phyloP scores from a whole-genome alignment of 495 filamentous ascomycete species.

The Penicillium lividum region DNA sequence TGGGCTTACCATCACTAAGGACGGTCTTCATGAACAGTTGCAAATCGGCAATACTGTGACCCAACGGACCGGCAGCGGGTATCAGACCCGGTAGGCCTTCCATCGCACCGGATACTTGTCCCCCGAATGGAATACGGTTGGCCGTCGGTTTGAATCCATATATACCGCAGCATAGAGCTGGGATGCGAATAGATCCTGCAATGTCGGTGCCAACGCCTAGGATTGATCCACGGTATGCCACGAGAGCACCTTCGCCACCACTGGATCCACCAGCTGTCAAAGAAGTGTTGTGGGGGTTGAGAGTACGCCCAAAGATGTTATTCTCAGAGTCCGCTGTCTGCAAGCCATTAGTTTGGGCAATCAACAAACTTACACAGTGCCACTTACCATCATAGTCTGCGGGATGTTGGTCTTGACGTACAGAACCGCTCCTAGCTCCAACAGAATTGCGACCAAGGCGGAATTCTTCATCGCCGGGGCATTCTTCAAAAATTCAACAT shows the following conservation, averaged over 20 bases:
- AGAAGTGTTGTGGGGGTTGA: conserved; percentile 34
- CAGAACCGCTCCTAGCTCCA: conserved; percentile 44
- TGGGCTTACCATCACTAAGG: conserved; percentile 48
- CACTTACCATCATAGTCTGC: conserved; percentile 29
- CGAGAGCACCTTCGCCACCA: conserved; percentile 44
- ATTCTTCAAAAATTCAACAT: conserved; percentile 17
- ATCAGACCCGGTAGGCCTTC: conserved; percentile 17
- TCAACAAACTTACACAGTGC: background rate
- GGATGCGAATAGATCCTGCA: conserved; percentile 57
- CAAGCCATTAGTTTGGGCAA: conserved; percentile 30
- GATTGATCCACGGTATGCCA: conserved; percentile 36
- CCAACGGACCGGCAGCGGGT: conserved; percentile 52
- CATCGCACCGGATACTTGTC: conserved; percentile 19
- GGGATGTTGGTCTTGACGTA: conserved; percentile 60
- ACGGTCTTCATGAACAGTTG: conserved; percentile 58
- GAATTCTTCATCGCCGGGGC: conserved; percentile 13
- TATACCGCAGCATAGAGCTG: conserved; percentile 61
- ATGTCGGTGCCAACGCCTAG: conserved; percentile 48
- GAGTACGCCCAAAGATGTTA: conserved; percentile 39
- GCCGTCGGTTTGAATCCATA: conserved; percentile 63
- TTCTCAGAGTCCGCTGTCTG: conserved; percentile 56
- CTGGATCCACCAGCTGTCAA: conserved; percentile 43
- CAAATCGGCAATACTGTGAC: conserved; percentile 55
- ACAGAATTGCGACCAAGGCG: conserved; percentile 18
- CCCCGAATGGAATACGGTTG: conserved; percentile 49